A percentile compares a stretch with the other conserved stretches of the same genome.
phyloP scores from a whole-genome alignment of 495 filamentous ascomycete species.

The Aspergillus wentii region DNA sequence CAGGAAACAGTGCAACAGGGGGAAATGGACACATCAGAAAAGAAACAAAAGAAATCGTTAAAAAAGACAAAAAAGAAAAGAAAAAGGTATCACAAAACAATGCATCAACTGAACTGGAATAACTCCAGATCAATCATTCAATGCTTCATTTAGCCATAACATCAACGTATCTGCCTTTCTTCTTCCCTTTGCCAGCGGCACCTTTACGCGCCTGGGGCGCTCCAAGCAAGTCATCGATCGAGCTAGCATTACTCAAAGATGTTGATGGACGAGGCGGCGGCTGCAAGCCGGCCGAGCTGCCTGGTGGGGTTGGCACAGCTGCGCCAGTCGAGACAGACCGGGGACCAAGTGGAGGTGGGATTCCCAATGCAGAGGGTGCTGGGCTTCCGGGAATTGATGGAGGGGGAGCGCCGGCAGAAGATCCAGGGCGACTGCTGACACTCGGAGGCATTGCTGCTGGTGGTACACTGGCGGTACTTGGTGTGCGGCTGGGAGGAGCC shows the following conservation, averaged over 20 bases:
- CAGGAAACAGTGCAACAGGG: constrained; percentile 13
- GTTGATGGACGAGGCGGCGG: constrained; percentile 51
- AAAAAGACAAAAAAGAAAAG: constrained; percentile 22
- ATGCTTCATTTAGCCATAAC: constrained; percentile 63
- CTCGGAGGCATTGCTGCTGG: constrained; percentile 31
- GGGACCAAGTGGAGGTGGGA: constrained; percentile 23
- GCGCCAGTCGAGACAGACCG: constrained; percentile 36
- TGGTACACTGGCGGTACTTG: constrained; percentile 32
- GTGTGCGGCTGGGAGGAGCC: constrained; percentile 35
- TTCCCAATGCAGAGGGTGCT: constrained; percentile 28
- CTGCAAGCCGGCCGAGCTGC: constrained; percentile 18
- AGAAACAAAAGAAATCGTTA: constrained; percentile 13
- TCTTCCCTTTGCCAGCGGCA: constrained; percentile 61
- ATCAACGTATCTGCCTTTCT: constrained; percentile 87
- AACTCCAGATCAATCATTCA: not conserved
- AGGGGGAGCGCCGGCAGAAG: constrained; percentile 32
- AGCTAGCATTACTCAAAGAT: constrained; percentile 72
- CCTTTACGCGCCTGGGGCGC: constrained; percentile 64
- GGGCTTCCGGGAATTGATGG: constrained; percentile 35
- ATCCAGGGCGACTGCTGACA: constrained; percentile 29
- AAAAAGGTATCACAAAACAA: constrained; percentile 17
- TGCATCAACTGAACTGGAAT: not conserved
- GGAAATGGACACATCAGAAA: constrained; percentile 9
- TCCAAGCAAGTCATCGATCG: constrained; percentile 80
- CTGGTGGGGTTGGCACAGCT: constrained; percentile 26